Base-by-base conservation (phyloP, 202 grass and related monocot species). In the Zoysia matrella region DNA sequence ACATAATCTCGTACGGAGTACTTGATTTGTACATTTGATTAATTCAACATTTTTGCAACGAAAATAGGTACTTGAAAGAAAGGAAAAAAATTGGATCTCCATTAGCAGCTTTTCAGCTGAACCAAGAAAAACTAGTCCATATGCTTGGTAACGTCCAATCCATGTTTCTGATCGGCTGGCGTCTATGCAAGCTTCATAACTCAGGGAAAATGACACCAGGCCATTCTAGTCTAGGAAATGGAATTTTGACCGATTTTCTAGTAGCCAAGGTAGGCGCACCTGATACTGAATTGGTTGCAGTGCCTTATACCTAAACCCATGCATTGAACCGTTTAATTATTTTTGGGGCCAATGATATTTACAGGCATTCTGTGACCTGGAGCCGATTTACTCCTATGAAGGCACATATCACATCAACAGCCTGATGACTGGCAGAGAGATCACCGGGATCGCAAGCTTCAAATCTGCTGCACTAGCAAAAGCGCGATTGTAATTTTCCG, bases 171-270 rank as follows among this genome's bases (percentile, higher is more conserved):
- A 78, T 94, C 63, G 92, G 92, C 47, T 94, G 95, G 95, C 90
- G 95, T n/a, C 69, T 97, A 64, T 97, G 90, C 81, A 97, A 97
- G 67, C 86, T 97, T 53, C 93, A 97, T 47, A 92, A 97, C 62
- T 91, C 86, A 1, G 95, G 92, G 68, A 94, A 94, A 87, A 97
- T 97, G 92, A 97, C 95, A 10, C 67, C 89, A 67, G 92, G 92
- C 16, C 92, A 94, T 39, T 89, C 92, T 49, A 94, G 92, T 13
- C 78, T 91, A 16, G 92, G 89, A 18, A 94, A 98, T 65, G 95
- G 95, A 68, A 95, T 98, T 80, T 82, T 98, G 83, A 76, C 89
- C 60, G 96, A 98, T 90, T 98, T 98, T 88, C 89, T 93, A 11
- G 96, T 98, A 18, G 95, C 92, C 7, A 98, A 83, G 83, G 65